Conservation (phyloP, 768 basidiomycete genomes). For the Leccinum sublutescens region DNA sequence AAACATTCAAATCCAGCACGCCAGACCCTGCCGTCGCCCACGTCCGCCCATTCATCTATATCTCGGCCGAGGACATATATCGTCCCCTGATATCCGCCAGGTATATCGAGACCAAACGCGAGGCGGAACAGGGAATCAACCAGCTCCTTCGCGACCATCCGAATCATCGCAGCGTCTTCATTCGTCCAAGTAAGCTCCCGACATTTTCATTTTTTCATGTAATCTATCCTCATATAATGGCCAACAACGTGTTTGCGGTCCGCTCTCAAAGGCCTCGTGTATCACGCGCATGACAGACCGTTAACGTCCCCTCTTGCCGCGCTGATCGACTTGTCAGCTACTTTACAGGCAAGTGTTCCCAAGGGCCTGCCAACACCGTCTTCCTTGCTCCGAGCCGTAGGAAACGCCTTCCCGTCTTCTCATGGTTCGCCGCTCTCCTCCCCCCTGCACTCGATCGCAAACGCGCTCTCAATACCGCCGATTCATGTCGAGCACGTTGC, state of each 20-base stretch:
- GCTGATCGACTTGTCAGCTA: constrained; percentile 76
- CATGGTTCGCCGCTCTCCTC: constrained; percentile 38
- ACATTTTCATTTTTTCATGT: not conserved
- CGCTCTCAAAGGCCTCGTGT: constrained; percentile 73
- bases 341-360: constrained; percentile 62
- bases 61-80: constrained; percentile 88
- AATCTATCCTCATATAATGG: constrained; percentile 13
- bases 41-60: constrained; percentile 78
- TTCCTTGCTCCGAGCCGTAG: constrained; percentile 53
- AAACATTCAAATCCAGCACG: constrained; percentile 61
- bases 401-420: constrained; percentile 36
- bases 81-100: constrained; percentile 80
- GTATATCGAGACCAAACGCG: constrained; percentile 93
- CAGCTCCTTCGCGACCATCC: constrained; percentile 44
- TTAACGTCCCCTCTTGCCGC: constrained; percentile 82
- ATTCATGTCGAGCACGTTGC: constrained; percentile 97
- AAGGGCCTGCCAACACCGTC: constrained; percentile 62
- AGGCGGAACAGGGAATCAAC: constrained; percentile 76
- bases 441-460: constrained; percentile 65
- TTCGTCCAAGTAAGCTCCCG: constrained; percentile 77
- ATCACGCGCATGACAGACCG: constrained; percentile 94
- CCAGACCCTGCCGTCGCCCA: constrained; percentile 30
- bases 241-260: constrained; percentile 14
- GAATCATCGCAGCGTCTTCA: constrained; percentile 67
- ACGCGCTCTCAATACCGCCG: constrained; percentile 80